Conservation (phyloP, 148 eudicot genomes). For the Pouteria glomerata region DNA sequence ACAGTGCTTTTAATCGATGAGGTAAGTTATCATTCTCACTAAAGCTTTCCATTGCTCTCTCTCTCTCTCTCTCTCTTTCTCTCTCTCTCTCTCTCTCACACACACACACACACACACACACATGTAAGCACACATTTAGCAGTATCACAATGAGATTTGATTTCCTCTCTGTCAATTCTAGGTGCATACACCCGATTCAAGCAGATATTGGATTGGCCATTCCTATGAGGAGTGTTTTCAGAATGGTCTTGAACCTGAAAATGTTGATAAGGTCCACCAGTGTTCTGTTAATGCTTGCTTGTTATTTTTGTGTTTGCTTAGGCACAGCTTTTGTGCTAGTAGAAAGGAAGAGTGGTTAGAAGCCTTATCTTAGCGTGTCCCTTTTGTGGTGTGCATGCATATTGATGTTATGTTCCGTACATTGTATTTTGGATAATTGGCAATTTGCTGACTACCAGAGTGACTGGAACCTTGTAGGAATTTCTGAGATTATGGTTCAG, state of each 20-base stretch:
- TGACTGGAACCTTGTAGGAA: conserved; percentile 47
- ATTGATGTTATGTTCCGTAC: not conserved
- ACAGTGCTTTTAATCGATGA: conserved; percentile 74
- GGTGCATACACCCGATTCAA: conserved; percentile 99
- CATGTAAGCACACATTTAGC: not conserved
- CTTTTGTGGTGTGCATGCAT: not conserved
- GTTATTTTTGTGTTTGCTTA: not conserved
- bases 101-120: too few species aligned
- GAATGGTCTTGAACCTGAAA: conserved; percentile 89
- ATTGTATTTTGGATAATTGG: not conserved
- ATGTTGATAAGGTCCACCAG: conserved; percentile 69
- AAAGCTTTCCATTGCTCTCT: not conserved
- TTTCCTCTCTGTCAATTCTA: conserved; percentile 19
- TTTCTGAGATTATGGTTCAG: conserved; percentile 96
- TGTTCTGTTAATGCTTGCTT: not conserved
- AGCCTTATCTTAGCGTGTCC: not conserved
- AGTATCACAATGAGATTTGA: not conserved
- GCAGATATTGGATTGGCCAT: conserved; percentile 90
- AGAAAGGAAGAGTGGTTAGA: not conserved
- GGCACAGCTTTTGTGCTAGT: not conserved
- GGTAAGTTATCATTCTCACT: conserved; percentile 32
- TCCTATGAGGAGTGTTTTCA: conserved; percentile 68
- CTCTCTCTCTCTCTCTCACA: conserved; percentile 5
- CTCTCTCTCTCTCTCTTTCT: conserved; percentile 6
- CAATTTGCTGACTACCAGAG: conserved; percentile 5